Base-by-base conservation (phyloP, 2,329 filamentous ascomycete species). In the Penicillium sp. region DNA sequence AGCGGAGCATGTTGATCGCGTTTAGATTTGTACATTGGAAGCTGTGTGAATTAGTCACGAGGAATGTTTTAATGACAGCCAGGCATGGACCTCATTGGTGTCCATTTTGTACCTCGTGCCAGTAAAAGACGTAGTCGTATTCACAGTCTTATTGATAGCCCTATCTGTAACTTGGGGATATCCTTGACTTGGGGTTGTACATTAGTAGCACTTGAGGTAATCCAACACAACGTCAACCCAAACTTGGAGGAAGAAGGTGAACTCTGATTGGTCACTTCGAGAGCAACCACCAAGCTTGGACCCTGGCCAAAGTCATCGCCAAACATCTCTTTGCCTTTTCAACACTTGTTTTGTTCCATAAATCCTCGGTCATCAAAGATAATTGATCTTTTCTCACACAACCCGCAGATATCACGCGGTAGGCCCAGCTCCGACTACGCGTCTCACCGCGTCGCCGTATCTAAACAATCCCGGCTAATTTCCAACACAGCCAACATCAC, bases 251-350 rank as follows among this genome's bases (percentile, higher is more conserved):
- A 27, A 8, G 5, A 27, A 27, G 5, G 8, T 27, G 24, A 27
- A 27, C 46, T 47, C 52, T 66, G 58, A 66, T 66, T 66, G 64
- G 64, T 31, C 61, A 66, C 54, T 60, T 66, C 54, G 39, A 49
- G 18, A 57, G 52, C 62, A 70, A 71, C 4, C 74, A 79, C 2
- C 75, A 79, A 36, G 4, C 18, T 18, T 18, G 18, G 18, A 18
- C 18, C 7, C 59, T 34, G 18, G 71, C 77, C 4, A 79, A 83
- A 65, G 27, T 29, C 1, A 75, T 78, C 59, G 47, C 75, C 4
- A 80, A 83, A 64, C 10, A 21, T 32, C 16, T 22, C 6, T 18
- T 24, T 34, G 13, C 14, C 13, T 6, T 32, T 44, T 21, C 27
- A 21, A 47, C 11, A 13, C 29, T 13, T 5, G 4, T 34, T 34